Percentiles rank a stretch among this genome's conserved stretches.
Evolutionary conservation across 2,329 filamentous ascomycete genomes (phyloP).

Genomic region (Verticillium zaregamsianum): DNA sequence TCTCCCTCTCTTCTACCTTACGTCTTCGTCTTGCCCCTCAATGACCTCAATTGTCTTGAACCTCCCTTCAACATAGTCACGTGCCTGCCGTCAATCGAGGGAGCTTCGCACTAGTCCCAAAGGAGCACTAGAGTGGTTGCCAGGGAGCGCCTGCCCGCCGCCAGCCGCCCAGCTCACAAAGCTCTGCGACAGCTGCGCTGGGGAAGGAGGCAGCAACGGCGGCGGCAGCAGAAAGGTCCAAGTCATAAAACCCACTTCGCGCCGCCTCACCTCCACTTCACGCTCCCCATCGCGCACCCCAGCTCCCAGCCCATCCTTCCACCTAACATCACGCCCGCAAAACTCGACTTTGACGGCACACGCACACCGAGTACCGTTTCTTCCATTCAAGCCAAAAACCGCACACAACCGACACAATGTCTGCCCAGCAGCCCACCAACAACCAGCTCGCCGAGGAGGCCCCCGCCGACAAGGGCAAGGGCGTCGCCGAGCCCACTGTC

Average conservation of each 20-base stretch:
- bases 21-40: not conserved
- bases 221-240: conserved; percentile 8
- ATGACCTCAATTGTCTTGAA: not conserved
- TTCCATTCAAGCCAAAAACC: conserved; percentile 1
- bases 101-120: conserved; percentile 1
- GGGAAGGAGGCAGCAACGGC: conserved; percentile 8
- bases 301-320: conserved; percentile 4
- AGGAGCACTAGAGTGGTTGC: conserved; percentile 4
- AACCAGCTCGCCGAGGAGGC: conserved; percentile 39
- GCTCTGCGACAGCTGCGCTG: conserved; percentile 2
- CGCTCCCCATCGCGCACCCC: conserved; percentile 4
- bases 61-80: not conserved
- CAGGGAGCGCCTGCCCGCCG: conserved; percentile 1
- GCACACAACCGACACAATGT: conserved; percentile 34
- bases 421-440: conserved; percentile 44
- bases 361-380: not conserved
- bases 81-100: not conserved
- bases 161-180: conserved; percentile 4
- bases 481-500: conserved; percentile 46
- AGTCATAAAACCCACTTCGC: conserved; percentile 9
- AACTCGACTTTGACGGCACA: not conserved
- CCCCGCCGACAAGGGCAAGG: conserved; percentile 75
- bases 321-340: not conserved
- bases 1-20: not conserved
- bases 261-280: conserved; percentile 7